These are phyloP conservation scores for Fusarium fracticaudum DNA, from an alignment of 2,329 filamentous ascomycete genomes.

Conservation along the genomic window DNA sequence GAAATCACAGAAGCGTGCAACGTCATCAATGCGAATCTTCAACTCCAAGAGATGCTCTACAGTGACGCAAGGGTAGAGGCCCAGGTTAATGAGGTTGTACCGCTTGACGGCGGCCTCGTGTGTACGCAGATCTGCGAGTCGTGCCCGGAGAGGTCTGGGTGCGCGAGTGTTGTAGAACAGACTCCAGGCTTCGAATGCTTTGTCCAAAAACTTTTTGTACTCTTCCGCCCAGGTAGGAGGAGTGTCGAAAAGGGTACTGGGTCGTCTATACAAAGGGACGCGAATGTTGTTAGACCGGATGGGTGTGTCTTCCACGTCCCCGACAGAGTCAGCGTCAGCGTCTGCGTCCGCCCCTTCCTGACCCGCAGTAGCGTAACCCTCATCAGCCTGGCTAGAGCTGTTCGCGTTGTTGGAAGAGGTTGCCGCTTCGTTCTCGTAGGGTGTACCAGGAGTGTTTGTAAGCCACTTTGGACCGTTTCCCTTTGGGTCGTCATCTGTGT, in stretches of 20 bases:
- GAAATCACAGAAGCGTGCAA: not conserved
- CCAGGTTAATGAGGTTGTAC: not conserved
- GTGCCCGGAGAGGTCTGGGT: not conserved
- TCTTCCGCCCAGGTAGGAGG: not conserved
- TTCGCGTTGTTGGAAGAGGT: not conserved
- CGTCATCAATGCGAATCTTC: constrained; percentile 10
- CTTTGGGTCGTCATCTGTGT: not conserved
- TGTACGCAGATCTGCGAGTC: not conserved
- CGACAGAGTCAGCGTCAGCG: not conserved
- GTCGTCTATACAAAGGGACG: too few species aligned
- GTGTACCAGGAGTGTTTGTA: not conserved
- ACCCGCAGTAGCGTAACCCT: not conserved
- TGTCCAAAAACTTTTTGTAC: not conserved
- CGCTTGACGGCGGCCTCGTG: not conserved
- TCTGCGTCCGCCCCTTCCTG: not conserved
- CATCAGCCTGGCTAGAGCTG: not conserved
- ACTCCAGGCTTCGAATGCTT: not conserved
- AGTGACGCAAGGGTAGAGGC: not conserved
- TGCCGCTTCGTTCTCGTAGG: not conserved
- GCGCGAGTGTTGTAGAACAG: not conserved
- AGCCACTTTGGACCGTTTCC: not conserved
- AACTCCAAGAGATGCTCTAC: not conserved
- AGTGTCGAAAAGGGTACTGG: not conserved
- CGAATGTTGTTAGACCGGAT: not conserved
- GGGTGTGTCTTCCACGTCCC: not conserved